A percentile compares a stretch with the other conserved stretches of the same genome.
Evolutionary conservation across 139 green algal genomes (phyloP).

Genomic region (Coccomyxa sp.): DNA sequence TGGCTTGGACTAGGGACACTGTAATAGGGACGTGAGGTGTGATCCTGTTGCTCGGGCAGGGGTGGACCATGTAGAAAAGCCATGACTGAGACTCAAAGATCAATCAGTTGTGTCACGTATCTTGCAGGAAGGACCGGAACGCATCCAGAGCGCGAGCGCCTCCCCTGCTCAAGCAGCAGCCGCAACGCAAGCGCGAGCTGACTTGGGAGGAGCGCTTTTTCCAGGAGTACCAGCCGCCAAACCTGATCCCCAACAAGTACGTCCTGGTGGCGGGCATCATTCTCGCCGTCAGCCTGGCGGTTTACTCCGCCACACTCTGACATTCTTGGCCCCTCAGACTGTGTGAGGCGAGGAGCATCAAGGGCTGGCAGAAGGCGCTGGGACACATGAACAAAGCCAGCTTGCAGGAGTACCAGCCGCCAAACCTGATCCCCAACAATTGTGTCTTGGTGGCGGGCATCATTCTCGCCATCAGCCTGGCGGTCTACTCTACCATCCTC

Average conservation of each 20-base stretch:
- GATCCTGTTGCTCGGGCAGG: no score
- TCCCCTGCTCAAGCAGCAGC: neutral
- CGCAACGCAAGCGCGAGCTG: slow-evolving; percentile 19
- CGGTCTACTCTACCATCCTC: slow-evolving; percentile 30
- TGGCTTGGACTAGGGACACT: no score
- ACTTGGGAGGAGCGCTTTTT: slow-evolving; percentile 60
- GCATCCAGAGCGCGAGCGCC: neutral
- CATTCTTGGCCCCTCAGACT: neutral
- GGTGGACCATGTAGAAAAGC: no score
- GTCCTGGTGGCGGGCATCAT: slow-evolving; percentile 39
- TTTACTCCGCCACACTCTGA: slow-evolving; percentile 25
- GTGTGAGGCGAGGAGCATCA: no score
- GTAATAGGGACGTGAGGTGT: no score
- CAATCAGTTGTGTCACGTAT: neutral
- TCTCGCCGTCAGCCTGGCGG: slow-evolving; percentile 33
- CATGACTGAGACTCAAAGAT: no score
- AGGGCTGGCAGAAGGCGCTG: neutral
- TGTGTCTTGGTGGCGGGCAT: neutral
- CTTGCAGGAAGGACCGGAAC: slow-evolving; percentile 3
- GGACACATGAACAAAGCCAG: no score
- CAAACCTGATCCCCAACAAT: neutral
- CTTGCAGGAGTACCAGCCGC: slow-evolving; percentile 58
- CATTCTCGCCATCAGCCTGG: slow-evolving; percentile 1
- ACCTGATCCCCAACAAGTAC: slow-evolving; percentile 51
- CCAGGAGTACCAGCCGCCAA: slow-evolving; percentile 54